A percentile compares a stretch with the other conserved stretches of the same genome.
Evolutionary conservation across 2,329 filamentous ascomycete genomes (phyloP).

Genomic region (Xylariaceae sp.): DNA sequence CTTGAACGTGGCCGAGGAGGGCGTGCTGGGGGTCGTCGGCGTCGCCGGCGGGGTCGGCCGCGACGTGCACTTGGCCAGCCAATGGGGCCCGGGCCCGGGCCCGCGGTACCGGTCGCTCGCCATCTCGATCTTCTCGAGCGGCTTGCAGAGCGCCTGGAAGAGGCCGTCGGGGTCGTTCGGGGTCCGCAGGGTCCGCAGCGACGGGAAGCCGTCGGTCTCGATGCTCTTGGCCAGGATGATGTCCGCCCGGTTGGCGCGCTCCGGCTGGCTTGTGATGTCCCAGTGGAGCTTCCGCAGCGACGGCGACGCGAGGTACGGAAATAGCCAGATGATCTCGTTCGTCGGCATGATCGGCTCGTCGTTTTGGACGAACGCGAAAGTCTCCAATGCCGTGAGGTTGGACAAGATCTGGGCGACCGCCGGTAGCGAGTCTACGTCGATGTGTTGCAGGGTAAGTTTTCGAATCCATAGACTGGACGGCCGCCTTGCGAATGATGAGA

Average conservation of each 20-base stretch:
- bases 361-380: slow-evolving; percentile 58
- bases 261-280: slow-evolving; percentile 60
- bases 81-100: slow-evolving; percentile 28
- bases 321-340: slow-evolving; percentile 62
- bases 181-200: slow-evolving; percentile 60
- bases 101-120: slow-evolving; percentile 51
- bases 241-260: slow-evolving; percentile 54
- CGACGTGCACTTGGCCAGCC: slow-evolving; percentile 28
- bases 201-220: slow-evolving; percentile 62
- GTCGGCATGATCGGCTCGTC: slow-evolving; percentile 57
- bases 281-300: slow-evolving; percentile 62
- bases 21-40: slow-evolving; percentile 39
- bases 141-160: slow-evolving; percentile 70
- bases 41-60: slow-evolving; percentile 36
- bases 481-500: slow-evolving; percentile 59
- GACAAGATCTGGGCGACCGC: slow-evolving; percentile 62
- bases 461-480: slow-evolving; percentile 49
- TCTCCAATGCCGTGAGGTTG: slow-evolving; percentile 51
- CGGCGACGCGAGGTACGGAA: slow-evolving; percentile 63
- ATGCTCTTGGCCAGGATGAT: slow-evolving; percentile 67
- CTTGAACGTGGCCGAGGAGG: slow-evolving; percentile 25
- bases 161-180: slow-evolving; percentile 71
- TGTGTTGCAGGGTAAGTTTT: slow-evolving; percentile 57
- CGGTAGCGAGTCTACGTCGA: slow-evolving; percentile 58
- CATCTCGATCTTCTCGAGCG: slow-evolving; percentile 57